These are phyloP conservation scores for Aegle marmelos DNA, from an alignment of 345 rosid species.

Conservation along the genomic window DNA sequence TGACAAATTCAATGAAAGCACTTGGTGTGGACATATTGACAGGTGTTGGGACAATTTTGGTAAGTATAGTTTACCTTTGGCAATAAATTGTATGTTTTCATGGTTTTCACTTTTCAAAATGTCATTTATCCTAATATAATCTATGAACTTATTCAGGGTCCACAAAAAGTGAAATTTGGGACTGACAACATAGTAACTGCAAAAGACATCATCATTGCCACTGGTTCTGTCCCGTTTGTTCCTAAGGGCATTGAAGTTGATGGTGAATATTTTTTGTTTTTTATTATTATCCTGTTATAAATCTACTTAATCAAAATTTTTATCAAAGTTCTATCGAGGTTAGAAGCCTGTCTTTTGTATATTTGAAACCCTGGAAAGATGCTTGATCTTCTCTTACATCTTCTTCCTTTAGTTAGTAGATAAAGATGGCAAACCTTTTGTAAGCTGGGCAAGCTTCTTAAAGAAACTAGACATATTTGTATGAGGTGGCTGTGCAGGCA, in stretches of 20 bases:
- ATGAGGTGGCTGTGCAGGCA: not conserved
- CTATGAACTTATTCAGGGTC: conserved; percentile 52
- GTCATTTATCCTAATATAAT: conserved; percentile 6
- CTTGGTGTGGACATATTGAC: conserved; percentile 93
- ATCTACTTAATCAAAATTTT: conserved; percentile 1
- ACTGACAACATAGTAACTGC: conserved; percentile 69
- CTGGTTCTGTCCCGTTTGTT: conserved; percentile 97
- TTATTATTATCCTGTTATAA: not conserved
- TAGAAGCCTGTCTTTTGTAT: not conserved
- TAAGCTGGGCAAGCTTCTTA: not conserved
- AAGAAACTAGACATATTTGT: not conserved
- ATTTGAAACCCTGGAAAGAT: not conserved
- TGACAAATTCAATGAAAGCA: conserved; percentile 93
- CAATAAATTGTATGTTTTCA: not conserved
- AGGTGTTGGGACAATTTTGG: conserved; percentile 80
- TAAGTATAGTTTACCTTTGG: conserved; percentile 32
- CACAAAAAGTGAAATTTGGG: conserved; percentile 88
- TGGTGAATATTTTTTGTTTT: conserved; percentile 45
- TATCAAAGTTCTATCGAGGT: not conserved
- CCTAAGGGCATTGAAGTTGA: conserved; percentile 99
- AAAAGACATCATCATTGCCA: conserved; percentile 81
- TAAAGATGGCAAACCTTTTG: not conserved
- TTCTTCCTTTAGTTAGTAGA: not conserved
- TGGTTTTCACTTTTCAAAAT: not conserved
- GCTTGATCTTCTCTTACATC: not conserved